Evolutionary conservation across 805 yeast genomes (phyloP), one percentile per base, ranked within the genome.

Genomic region (Wickerhamiella lipophila): DNA sequence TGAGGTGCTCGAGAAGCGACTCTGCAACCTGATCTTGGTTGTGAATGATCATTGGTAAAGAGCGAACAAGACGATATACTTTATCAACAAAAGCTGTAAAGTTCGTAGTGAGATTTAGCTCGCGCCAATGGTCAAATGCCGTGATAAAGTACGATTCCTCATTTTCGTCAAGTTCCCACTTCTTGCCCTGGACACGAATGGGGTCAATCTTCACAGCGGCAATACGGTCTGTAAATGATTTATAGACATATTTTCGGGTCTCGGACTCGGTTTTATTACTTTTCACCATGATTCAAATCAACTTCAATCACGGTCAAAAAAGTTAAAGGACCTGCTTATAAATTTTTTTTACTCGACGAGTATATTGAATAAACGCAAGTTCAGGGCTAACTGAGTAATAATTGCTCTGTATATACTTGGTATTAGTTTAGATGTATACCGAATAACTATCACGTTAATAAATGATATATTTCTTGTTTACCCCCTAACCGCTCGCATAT

Each of bases 161-260:
- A 13, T 49, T 58, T 6, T 57, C 56, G 13, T 53, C 48, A 9
- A 50, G 53, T 3, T 42, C 44, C 38, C 52, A 49, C 1, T 63
- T 66, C 7, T 58, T 53, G 13, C 59, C 57, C 30, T 54, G 52
- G 26, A 58, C 51, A 29, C 71, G 61, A 7, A 66, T 56, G 4
- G 96, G 85, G 63, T 83, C 95, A 49, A 92, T 86, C 58, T 81
- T 80, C 51, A 89, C 76, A 16, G 82, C 69, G 54, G 89, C 96
- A 16, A 88, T 77, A 50, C 94, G 74, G 56, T 88, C 94, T 54
- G 80, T 77, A 62, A 89, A 92, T 0, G 95, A 83, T 38, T 77
- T 67, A 60, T 73, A 85, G 16, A 52, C 49, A 39, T 53, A 58
- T 29, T 50, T 50, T 13, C 55, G 50, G 5, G 29, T 40, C 34